phyloP scores from a whole-genome alignment of 1,284 basidiomycete species.

The Ceratobasidium theobromae region DNA sequence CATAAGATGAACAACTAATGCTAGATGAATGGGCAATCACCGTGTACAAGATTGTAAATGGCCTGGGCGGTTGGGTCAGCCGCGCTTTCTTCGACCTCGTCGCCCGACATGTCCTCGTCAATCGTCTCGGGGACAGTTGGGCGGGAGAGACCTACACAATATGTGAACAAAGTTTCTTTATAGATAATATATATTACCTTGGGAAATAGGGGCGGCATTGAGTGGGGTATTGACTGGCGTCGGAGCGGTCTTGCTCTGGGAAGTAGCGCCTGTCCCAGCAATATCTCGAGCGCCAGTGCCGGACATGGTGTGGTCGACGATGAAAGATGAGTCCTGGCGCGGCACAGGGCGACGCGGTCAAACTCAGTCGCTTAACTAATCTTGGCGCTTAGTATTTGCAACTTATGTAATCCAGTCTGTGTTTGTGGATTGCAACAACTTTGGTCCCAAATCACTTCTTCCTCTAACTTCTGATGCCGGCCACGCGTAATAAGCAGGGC shows the following conservation, averaged over 20 bases:
- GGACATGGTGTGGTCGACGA: constrained; percentile 26
- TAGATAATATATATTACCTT: background rate
- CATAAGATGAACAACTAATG: no score
- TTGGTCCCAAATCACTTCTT: background rate
- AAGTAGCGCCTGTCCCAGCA: background rate
- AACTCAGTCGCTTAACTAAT: background rate
- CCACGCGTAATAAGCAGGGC: background rate
- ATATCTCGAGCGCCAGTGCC: constrained; percentile 13
- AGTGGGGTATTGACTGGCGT: constrained; percentile 83
- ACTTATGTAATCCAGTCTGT: background rate
- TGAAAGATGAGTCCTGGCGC: background rate
- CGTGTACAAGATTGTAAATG: constrained; percentile 21
- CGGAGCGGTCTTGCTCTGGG: constrained; percentile 51
- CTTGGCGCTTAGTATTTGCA: background rate
- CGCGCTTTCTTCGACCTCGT: background rate
- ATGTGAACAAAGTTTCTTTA: background rate
- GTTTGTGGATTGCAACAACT: background rate
- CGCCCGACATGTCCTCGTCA: constrained; percentile 49
- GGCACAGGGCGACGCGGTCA: constrained; percentile 29
- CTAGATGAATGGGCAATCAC: no score
- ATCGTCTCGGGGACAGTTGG: constrained; percentile 63
- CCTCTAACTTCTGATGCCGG: constrained; percentile 17
- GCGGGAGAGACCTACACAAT: constrained; percentile 47
- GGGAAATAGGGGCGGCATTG: constrained; percentile 65
- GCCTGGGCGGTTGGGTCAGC: constrained; percentile 9